phyloP scores from a whole-genome alignment of 2,329 filamentous ascomycete species.

The Cytospora schulzeri region DNA sequence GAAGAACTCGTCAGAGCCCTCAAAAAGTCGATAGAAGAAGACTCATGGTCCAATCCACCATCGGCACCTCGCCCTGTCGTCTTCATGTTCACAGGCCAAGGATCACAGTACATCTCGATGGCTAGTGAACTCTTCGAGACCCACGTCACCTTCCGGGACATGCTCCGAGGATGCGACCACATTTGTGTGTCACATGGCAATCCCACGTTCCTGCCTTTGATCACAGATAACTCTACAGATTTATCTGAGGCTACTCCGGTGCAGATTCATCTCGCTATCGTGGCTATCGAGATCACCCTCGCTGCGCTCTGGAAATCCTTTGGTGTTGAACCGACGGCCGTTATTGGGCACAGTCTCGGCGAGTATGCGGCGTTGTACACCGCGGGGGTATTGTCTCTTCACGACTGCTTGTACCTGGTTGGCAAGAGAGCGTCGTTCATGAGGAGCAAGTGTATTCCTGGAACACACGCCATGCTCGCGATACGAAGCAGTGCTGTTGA shows the following conservation, averaged over 20 bases:
- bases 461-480: constrained; percentile 63
- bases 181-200: not conserved
- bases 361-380: constrained; percentile 68
- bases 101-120: constrained; percentile 52
- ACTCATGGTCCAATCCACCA: constrained; percentile 39
- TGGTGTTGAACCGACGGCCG: constrained; percentile 44
- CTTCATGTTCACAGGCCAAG: constrained; percentile 60
- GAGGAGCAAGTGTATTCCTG: constrained; percentile 63
- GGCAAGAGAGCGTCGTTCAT: constrained; percentile 67
- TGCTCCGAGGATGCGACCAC: not conserved
- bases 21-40: constrained; percentile 42
- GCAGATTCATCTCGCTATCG: constrained; percentile 38
- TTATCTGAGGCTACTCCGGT: constrained; percentile 29
- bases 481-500: constrained; percentile 42
- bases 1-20: constrained; percentile 39
- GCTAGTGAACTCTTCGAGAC: constrained; percentile 41
- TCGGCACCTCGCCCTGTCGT: constrained; percentile 43
- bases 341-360: constrained; percentile 54
- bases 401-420: constrained; percentile 72
- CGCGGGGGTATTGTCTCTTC: constrained; percentile 69
- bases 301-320: constrained; percentile 41
- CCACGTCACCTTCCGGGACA: constrained; percentile 26
- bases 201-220: not conserved
- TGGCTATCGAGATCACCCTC: constrained; percentile 36
- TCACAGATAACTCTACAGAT: not conserved